These are phyloP conservation scores for Closterium sp. DNA, from an alignment of 139 green algal species.

Conservation along the genomic window DNA sequence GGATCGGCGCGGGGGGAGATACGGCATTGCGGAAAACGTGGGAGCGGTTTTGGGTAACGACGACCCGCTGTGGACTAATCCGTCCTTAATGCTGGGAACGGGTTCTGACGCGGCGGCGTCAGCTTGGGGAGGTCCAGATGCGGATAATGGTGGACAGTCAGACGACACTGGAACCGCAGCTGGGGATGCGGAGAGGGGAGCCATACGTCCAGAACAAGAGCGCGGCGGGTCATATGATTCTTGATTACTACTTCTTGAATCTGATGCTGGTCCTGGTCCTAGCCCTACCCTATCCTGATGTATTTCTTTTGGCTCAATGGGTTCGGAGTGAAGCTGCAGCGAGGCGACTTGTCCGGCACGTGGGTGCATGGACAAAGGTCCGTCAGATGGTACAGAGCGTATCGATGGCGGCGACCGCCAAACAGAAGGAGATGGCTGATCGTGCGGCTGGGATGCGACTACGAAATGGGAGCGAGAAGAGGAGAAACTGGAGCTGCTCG, in stretches of 20 bases:
- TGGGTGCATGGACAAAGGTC: not conserved
- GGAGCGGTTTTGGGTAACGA: not conserved
- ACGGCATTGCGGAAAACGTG: not conserved
- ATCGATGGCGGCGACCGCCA: not conserved
- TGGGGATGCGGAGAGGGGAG: not conserved
- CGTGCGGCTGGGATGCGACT: not conserved
- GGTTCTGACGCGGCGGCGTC: not conserved
- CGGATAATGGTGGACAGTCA: not conserved
- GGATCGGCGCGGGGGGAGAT: not conserved
- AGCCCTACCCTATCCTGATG: not conserved
- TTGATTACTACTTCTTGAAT: not conserved
- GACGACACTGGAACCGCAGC: not conserved
- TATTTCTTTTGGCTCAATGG: not conserved
- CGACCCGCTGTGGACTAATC: not conserved
- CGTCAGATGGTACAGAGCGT: not conserved
- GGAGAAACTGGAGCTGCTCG: not conserved
- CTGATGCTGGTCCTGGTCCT: not conserved
- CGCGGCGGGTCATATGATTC: not conserved
- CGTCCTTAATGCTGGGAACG: not conserved
- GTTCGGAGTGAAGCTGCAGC: not conserved
- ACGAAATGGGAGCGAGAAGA: not conserved
- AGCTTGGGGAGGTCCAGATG: not conserved
- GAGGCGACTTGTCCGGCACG: not conserved
- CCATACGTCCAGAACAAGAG: not conserved
- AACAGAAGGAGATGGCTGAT: not conserved